Base-by-base conservation (phyloP, 257 asterid genomes). In the Galeopsis tetrahit region DNA sequence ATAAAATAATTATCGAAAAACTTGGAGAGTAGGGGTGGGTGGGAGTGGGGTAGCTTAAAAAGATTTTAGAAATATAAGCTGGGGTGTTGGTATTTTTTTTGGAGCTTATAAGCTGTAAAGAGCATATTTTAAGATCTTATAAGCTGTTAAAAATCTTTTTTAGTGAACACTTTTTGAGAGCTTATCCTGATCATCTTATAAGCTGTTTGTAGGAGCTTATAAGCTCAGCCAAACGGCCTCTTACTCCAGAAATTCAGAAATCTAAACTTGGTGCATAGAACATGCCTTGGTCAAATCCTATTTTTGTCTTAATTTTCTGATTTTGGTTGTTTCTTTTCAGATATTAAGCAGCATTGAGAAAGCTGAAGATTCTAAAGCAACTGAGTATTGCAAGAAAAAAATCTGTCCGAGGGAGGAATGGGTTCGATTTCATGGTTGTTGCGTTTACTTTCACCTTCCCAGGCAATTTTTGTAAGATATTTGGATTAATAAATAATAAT, bases 351-450 rank as follows among this genome's bases (percentile, higher is more conserved):
- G 79, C 86, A 80, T 85, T 43, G 69, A 43, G 48, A 73, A 42
- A 64, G 64, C 31, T 36, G 91, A 71, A 78, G 83, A 87, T 80
- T 69, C 84, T 64, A 85, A 83, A 72, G 79, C 73, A 68, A 56
- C 79, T 61, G 89, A 83, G 38, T 73, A 82, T 81, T 91, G 88
- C 85, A 89, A 87, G 89, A 84, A 83, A 75, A 94, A 90, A 76
- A 78, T 83, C 15, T 89, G 93, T 75, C 97, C 95, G 1, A 81
- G 83, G 80, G 92, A 88, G 63, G 84, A 90, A 74, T 89, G 99
- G 98, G 80, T 81, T 67, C 93, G 80, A 44, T 94, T 94, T 84
- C 95, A 84, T 58, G 93, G 89, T 77, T 91, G 93, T 85, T 53
- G 76, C 81, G 79, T 91, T 79, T 89, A 85, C 86, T 91, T 94